These are phyloP conservation scores for Ilex aquifolium DNA, from an alignment of 257 asterid genomes.

Conservation along the genomic window DNA sequence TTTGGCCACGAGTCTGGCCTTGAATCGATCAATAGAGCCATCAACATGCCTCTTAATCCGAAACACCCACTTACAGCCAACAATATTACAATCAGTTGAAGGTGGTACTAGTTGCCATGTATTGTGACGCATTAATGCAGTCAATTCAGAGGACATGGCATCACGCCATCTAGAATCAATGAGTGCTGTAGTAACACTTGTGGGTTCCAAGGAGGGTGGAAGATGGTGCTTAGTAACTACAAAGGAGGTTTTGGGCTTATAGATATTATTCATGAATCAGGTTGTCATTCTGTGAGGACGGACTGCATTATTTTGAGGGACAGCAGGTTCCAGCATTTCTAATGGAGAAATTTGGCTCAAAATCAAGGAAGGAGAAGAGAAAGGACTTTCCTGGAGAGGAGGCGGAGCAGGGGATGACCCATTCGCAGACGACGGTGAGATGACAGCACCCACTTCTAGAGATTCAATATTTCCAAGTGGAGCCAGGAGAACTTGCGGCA, in stretches of 20 bases:
- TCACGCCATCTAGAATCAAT: too few species aligned
- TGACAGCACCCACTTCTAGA: too few species aligned
- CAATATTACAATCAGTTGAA: too few species aligned
- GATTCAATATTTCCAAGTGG: too few species aligned
- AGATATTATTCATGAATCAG: not conserved
- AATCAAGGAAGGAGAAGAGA: not conserved
- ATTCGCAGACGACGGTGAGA: not conserved
- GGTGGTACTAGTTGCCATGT: too few species aligned
- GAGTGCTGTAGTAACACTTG: not conserved
- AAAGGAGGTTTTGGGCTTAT: not conserved
- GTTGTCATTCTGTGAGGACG: not conserved
- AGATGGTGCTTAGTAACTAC: not conserved
- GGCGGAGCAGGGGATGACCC: slow-evolving; percentile 1
- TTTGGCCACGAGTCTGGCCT: too few species aligned
- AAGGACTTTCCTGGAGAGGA: not conserved
- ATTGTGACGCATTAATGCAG: too few species aligned
- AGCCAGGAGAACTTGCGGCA: too few species aligned
- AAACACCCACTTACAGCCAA: too few species aligned
- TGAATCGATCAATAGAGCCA: too few species aligned
- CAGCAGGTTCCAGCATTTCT: not conserved
- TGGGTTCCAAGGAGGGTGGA: not conserved
- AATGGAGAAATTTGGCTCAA: not conserved
- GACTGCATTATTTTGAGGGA: not conserved
- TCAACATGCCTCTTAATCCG: too few species aligned
- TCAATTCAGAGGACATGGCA: too few species aligned